Percentiles rank a stretch among this genome's conserved stretches.
Conservation (phyloP, 176 grass and related monocot genomes). For the Elaeis guineensis region DNA sequence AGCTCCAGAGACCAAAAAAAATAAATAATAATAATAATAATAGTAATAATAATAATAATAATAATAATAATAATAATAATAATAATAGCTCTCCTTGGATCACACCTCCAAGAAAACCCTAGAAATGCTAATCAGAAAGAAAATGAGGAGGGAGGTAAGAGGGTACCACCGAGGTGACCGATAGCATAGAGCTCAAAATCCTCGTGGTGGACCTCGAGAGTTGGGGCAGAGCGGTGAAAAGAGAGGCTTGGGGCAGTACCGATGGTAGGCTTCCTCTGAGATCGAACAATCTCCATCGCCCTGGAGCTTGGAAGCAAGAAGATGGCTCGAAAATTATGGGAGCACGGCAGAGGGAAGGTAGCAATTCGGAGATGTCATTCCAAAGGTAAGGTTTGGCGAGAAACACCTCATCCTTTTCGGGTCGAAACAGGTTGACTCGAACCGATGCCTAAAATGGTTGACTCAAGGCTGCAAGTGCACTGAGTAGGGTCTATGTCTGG, state of each 20-base stretch:
- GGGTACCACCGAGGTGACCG: constrained; percentile 66
- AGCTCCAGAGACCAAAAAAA: no score
- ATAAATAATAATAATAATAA: no score
- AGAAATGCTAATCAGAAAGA: not conserved
- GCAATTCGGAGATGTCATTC: not conserved
- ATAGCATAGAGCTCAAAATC: constrained; percentile 93
- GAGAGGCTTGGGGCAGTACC: constrained; percentile 31
- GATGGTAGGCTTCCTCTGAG: constrained; percentile 43
- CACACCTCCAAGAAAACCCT: not conserved
- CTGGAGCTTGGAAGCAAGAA: no score
- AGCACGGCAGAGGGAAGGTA: no score
- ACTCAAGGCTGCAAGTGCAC: no score
- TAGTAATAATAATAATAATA: no score
- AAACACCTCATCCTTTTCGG: not conserved
- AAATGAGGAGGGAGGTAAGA: not conserved
- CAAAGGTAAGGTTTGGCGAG: not conserved
- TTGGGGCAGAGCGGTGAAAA: constrained; percentile 55
- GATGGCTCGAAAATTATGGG: no score
- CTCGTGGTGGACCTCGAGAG: constrained; percentile 76
- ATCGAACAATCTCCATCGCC: constrained; percentile 79
- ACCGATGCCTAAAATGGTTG: no score
- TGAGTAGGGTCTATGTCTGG: no score
- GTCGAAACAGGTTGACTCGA: no score
- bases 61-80: no score
- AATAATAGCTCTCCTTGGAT: no score